Percentiles rank a stretch among this genome's conserved stretches.
phyloP scores from a whole-genome alignment of 2,329 filamentous ascomycete species.

The Daldinia sp. region DNA sequence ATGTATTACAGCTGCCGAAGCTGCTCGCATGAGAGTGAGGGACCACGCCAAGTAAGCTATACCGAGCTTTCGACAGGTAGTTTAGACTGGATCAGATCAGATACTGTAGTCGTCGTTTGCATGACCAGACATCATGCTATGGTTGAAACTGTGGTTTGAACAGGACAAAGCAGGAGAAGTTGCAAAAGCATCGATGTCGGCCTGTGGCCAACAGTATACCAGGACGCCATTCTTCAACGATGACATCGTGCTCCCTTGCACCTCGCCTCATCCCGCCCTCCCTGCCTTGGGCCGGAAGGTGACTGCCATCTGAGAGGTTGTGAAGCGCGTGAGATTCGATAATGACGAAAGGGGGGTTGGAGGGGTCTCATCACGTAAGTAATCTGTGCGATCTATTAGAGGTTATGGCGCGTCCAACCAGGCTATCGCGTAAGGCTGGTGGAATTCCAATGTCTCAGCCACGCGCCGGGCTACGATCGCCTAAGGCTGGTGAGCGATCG shows the following conservation, averaged over 20 bases:
- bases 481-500: constrained; percentile 33
- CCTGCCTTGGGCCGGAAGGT: constrained; percentile 25
- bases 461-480: constrained; percentile 38
- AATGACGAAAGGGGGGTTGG: constrained; percentile 44
- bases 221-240: constrained; percentile 39
- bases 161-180: constrained; percentile 22
- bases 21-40: constrained; percentile 30
- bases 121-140: constrained; percentile 8
- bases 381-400: background rate
- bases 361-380: constrained; percentile 35
- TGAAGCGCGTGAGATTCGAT: constrained; percentile 38
- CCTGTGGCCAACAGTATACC: constrained; percentile 20
- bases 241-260: constrained; percentile 34
- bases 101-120: constrained; percentile 13
- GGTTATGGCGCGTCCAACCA: background rate
- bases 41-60: constrained; percentile 1
- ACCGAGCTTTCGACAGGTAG: constrained; percentile 5
- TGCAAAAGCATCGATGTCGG: constrained; percentile 25
- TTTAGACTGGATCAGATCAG: constrained; percentile 16
- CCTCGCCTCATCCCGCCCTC: constrained; percentile 32
- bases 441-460: constrained; percentile 48
- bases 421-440: constrained; percentile 27
- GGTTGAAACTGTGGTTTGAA: constrained; percentile 11
- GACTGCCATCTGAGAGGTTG: constrained; percentile 10
- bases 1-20: constrained; percentile 28